Evolutionary conservation across 345 rosid species (phyloP), one percentile per base, ranked within the genome.

Genomic region (Arabis hirsuta): DNA sequence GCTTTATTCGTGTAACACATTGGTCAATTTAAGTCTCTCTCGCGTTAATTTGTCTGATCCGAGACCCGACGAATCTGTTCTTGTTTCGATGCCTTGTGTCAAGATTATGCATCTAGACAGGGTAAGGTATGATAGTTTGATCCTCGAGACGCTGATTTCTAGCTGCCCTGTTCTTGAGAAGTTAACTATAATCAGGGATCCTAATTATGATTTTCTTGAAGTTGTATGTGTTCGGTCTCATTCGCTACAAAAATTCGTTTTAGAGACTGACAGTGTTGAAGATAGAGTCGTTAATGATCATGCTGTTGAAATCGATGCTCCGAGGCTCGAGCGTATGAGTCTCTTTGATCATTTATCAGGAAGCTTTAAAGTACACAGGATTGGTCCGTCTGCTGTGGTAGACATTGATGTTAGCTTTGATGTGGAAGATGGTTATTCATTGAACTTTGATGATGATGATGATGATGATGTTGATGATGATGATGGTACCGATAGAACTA

Each of bases 161-260:
- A 34, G 27, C 62, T 56, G 44, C n/a, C 62, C 27, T 3, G 44
- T 56, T 34, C 44, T 56, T 9, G 62, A 56, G 9, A 34, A 56
- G 62, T 16, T 56, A 4, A 14, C 62, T 5, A 16, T 34, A 16
- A 34, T 55, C 24, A 55, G 43, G 12, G 61, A 14, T 34, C 1
- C 13, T 34, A 2, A 34, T 1, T 16, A 3, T 32, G 61, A 55
- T 12, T 24, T 7, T 9, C 7, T 9, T 9, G n/a, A 34, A 14
- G 12, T 16, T 16, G 19, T 16, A 2, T 6, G 27, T 16, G 61
- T 55, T 13, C 62, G 27, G 2, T 56, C 62, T 3, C 19, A 4
- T 3, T 56, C 62, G 2, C 22, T 56, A 0, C 34, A 56, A 10
- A 16, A 1, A 14, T 16, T 56, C 7, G 4, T 24, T 13, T 39